Conservation (phyloP, 2,329 filamentous ascomycete genomes). For the Trichoderma endophyticum region DNA sequence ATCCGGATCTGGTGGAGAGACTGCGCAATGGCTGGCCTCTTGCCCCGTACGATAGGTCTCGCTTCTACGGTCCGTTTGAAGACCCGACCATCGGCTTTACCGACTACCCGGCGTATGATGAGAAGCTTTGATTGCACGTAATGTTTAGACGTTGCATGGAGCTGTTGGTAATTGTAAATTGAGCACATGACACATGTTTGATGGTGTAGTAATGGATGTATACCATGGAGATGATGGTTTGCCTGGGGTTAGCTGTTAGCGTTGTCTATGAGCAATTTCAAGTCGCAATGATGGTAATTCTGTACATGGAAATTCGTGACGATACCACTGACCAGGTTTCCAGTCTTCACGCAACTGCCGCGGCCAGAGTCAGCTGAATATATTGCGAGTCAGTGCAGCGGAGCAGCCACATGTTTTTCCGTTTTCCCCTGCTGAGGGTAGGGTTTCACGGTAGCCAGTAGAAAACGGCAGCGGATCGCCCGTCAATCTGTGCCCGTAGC, state of each 20-base stretch:
- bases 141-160: not conserved
- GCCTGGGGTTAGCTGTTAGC: not conserved
- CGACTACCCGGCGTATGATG: slow-evolving; percentile 31
- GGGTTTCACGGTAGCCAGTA: not conserved
- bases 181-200: not conserved
- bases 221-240: not conserved
- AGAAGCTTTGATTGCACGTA: not conserved
- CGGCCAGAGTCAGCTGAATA: not conserved
- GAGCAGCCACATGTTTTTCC: not conserved
- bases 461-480: not conserved
- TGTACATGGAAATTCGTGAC: not conserved
- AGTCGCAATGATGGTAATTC: not conserved
- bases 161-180: not conserved
- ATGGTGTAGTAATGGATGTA: not conserved
- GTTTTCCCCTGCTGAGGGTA: not conserved
- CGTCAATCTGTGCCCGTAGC: not conserved
- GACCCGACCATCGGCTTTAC: slow-evolving; percentile 35
- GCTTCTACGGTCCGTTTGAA: slow-evolving; percentile 43
- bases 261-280: not conserved
- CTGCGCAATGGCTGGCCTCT: slow-evolving; percentile 40
- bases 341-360: not conserved
- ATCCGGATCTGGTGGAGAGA: slow-evolving; percentile 46
- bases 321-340: not conserved
- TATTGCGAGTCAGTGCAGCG: not conserved
- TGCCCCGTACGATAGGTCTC: slow-evolving; percentile 40